phyloP scores from a whole-genome alignment of 1,139 yeast species.

The Nakaseomyces nivariensis region DNA sequence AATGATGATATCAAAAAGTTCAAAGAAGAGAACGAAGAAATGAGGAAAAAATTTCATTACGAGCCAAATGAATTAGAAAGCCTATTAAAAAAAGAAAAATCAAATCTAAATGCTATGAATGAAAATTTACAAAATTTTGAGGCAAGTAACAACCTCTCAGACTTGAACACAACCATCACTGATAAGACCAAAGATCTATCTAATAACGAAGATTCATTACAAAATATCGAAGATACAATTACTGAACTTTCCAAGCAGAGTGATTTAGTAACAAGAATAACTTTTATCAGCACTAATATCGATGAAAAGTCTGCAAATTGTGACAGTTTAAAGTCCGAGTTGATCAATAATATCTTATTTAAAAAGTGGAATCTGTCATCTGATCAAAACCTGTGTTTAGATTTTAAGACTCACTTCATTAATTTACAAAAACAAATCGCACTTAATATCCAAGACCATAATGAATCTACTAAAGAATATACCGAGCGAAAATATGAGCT shows the following conservation, averaged over 20 bases:
- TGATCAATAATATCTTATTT: constrained; percentile 9
- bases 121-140: constrained; percentile 31
- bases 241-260: constrained; percentile 46
- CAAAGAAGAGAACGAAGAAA: constrained; percentile 7
- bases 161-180: constrained; percentile 33
- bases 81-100: constrained; percentile 11
- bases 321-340: constrained; percentile 9
- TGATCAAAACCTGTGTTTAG: constrained; percentile 15
- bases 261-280: constrained; percentile 45
- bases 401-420: constrained; percentile 15
- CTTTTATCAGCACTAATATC: constrained; percentile 31
- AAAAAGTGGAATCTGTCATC: constrained; percentile 9
- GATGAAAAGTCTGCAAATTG: constrained; percentile 11
- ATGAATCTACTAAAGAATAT: constrained; percentile 9
- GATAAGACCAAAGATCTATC: constrained; percentile 34
- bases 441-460: constrained; percentile 9
- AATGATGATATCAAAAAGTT: constrained; percentile 15
- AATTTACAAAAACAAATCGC: constrained; percentile 17
- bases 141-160: constrained; percentile 28
- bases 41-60: constrained; percentile 26
- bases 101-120: constrained; percentile 10
- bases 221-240: constrained; percentile 43
- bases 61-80: constrained; percentile 25
- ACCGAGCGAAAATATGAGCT: constrained; percentile 16
- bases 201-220: constrained; percentile 44